phyloP scores from a whole-genome alignment of 768 basidiomycete genomes.

The Kwoniella dejecticola region DNA sequence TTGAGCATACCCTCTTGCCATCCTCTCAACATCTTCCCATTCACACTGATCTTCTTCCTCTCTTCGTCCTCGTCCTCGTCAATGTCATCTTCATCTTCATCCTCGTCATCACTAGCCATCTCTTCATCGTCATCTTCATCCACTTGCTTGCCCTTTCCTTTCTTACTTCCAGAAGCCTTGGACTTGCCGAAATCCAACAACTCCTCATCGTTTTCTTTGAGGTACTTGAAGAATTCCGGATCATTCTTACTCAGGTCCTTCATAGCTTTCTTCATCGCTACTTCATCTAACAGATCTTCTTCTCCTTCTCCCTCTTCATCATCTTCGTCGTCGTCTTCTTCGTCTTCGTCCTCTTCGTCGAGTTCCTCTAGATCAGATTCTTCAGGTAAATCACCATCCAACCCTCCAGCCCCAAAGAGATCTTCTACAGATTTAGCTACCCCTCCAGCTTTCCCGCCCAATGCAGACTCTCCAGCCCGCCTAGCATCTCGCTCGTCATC shows the following conservation, averaged over 20 bases:
- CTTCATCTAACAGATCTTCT: slow-evolving; percentile 64
- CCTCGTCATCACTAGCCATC: slow-evolving; percentile 60
- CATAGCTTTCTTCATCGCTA: slow-evolving; percentile 76
- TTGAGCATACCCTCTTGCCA: slow-evolving; percentile 92
- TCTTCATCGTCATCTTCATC: slow-evolving; percentile 55
- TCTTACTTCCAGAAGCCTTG: background rate
- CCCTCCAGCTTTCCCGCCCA: slow-evolving; percentile 40
- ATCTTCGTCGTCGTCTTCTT: slow-evolving; percentile 54
- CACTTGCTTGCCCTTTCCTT: slow-evolving; percentile 26
- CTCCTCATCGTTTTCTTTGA: slow-evolving; percentile 91
- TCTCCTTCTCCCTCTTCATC: slow-evolving; percentile 73
- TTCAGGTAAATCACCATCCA: slow-evolving; percentile 29
- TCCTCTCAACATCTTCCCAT: slow-evolving; percentile 63
- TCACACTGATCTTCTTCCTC: slow-evolving; percentile 50
- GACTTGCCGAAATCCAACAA: slow-evolving; percentile 76
- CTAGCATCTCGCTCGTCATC: slow-evolving; percentile 52
- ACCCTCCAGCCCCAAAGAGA: slow-evolving; percentile 35
- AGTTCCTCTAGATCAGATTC: slow-evolving; percentile 34
- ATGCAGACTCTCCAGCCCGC: slow-evolving; percentile 24
- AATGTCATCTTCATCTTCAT: slow-evolving; percentile 52
- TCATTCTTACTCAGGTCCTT: slow-evolving; percentile 90
- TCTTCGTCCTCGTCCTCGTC: slow-evolving; percentile 56
- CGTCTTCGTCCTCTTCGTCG: slow-evolving; percentile 44
- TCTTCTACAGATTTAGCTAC: slow-evolving; percentile 49
- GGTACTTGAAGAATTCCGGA: slow-evolving; percentile 98